Base-by-base conservation (phyloP, 768 basidiomycete species). In the Gautieria morchelliformis region DNA sequence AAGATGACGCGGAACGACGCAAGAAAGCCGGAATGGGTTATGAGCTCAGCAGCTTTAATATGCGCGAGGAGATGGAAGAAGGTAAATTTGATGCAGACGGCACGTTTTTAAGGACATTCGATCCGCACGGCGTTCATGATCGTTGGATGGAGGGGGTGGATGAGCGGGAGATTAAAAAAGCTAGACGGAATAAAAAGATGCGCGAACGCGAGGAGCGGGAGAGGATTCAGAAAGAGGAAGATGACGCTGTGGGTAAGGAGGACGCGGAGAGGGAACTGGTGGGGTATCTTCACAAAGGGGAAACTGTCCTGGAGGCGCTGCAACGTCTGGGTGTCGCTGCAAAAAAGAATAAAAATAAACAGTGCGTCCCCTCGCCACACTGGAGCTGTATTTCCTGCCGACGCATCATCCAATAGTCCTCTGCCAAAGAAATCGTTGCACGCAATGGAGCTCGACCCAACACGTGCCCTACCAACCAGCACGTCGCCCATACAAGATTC, bases 51-150 rank as follows among this genome's bases (percentile, higher is more conserved):
- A 89, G 91, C 27, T 99, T 99, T 82, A 95, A 99, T 70, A 98
- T 99, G 95, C 86, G 93, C 61, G 87, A 91, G 64, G 96, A 99
- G 77, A 94, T 98, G 87, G 87, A 92, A 66, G 95, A 98, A 71
- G 96, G 96, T 40, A 91, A 93, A 67, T 97, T 99, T 74, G 85
- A 90, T 5, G 89, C 88, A 59, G 95, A 98, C 66, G 96, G 96
- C 48, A 87, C 71, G 64, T 92, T 93, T 67, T 83, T 89, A 50
- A 85, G 87, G 62, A 79, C 85, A 11, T 85, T 86, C 67, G 96
- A 99, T 69, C 89, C 89, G 1, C 87, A 93, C 66, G 91, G 85
- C 24, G 80, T 87, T 40, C 93, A 99, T 68, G 96, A 99, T 70
- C 80, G 81, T 35, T 99, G 96, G 96, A 87, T 99, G 82, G 89